Evolutionary conservation across 345 rosid species (phyloP), one percentile per base, ranked within the genome.

Genomic region (Zanthoxylum bungeanum): DNA sequence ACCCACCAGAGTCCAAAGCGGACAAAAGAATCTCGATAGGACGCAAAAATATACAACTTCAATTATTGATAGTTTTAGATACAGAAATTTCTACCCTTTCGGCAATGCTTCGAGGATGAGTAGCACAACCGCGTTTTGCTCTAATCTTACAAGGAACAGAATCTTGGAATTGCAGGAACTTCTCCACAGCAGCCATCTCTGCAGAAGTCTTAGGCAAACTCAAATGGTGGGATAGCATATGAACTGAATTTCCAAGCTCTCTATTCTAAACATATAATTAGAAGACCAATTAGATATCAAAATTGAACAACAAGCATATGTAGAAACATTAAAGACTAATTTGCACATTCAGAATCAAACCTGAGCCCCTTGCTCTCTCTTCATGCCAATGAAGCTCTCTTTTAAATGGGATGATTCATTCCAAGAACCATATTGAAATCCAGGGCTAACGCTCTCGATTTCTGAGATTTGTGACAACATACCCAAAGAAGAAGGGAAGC

Each of bases 71-170:
- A n/a, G 19, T 25, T 30, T 33, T 5, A 1, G 65, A 75, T 9
- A 30, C 7, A 47, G 51, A 31, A 7, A 28, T 9, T 37, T 56
- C 70, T 88, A 95, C 99, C 87, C 99, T 79, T 79, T 95, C 99
- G 14, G 99, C 99, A 17, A 95, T 91, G 80, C 99, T 95, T 77
- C 99, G 87, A 80, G 99, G 99, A 83, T 95, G 99, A 73, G 99
- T 95, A 36, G 99, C 99, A 34, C 93, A 92, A n/a, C 99, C 99
- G 22, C 99, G 93, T 83, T 95, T 95, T 24, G 99, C 99, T 80
- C 99, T 79, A 52, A 87, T 80, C 76, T 92, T 95, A 81, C 97
- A 95, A 57, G 99, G 99, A 74, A 91, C 96, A 16, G 98, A 86
- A 73, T 91, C 99, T 81, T 89, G 99, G 27, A 87, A 81, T 37